A percentile compares a stretch with the other conserved stretches of the same genome.
Conservation (phyloP, 352 stramenopile genomes). For the Pythium oligandrum region DNA sequence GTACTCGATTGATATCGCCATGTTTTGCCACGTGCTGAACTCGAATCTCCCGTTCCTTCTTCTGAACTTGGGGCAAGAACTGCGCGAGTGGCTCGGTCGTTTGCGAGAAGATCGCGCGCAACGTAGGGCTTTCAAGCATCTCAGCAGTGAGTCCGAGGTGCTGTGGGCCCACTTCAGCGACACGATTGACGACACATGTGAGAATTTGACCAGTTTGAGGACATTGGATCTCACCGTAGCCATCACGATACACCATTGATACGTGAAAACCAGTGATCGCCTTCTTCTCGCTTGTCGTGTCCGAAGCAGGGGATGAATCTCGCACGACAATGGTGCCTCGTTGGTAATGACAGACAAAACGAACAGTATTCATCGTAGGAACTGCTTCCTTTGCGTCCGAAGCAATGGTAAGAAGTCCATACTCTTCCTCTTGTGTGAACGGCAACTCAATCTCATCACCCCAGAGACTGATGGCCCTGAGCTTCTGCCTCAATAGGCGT, state of each 20-base stretch:
- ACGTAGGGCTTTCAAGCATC: neutral
- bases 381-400: neutral
- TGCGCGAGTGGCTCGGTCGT: neutral
- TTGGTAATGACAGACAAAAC: neutral
- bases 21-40: conserved; percentile 11
- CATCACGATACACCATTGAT: too few species aligned
- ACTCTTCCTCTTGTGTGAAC: conserved; percentile 4
- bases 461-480: neutral
- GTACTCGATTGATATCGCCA: conserved; percentile 14
- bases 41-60: conserved; percentile 1
- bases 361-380: neutral
- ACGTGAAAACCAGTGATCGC: too few species aligned
- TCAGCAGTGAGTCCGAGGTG: neutral
- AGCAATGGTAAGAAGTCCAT: neutral
- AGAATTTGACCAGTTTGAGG: too few species aligned
- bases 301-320: too few species aligned
- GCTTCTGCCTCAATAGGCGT: too few species aligned
- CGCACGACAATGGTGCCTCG: too few species aligned
- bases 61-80: conserved; percentile 1
- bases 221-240: too few species aligned
- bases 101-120: conserved; percentile 1
- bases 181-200: too few species aligned
- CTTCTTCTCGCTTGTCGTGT: too few species aligned
- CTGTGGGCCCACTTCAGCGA: neutral
- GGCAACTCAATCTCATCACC: conserved; percentile 4